Evolutionary conservation across 2,329 filamentous ascomycete species (phyloP).

Genomic region (Fusarium dlaminii): DNA sequence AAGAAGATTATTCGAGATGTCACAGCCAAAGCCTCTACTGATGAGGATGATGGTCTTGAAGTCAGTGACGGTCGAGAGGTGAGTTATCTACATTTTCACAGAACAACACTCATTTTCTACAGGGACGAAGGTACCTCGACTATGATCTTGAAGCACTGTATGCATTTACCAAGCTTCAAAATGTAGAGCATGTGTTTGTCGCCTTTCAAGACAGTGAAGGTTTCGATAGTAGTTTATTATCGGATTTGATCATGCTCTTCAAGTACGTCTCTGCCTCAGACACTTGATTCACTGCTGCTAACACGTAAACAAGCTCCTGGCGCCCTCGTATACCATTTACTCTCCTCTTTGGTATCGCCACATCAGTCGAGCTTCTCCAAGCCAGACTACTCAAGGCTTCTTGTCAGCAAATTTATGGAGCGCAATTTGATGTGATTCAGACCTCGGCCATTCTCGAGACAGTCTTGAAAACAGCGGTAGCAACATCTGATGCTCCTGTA

Average conservation of each 20-base stretch:
- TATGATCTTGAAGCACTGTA: slow-evolving; percentile 81
- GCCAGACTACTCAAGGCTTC: slow-evolving; percentile 76
- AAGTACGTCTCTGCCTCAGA: slow-evolving; percentile 58
- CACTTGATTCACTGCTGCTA: slow-evolving; percentile 30
- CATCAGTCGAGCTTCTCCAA: slow-evolving; percentile 82
- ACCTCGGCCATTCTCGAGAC: slow-evolving; percentile 76
- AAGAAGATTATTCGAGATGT: slow-evolving; percentile 78
- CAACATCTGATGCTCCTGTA: slow-evolving; percentile 64
- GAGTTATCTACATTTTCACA: slow-evolving; percentile 34
- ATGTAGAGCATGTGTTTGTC: slow-evolving; percentile 70
- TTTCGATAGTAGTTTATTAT: slow-evolving; percentile 77
- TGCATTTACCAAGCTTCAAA: slow-evolving; percentile 64
- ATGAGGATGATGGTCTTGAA: slow-evolving; percentile 67
- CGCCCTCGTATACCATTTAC: slow-evolving; percentile 79
- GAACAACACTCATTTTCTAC: slow-evolving; percentile 25
- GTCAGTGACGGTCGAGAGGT: slow-evolving; percentile 59
- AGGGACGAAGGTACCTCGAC: slow-evolving; percentile 74
- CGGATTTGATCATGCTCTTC: slow-evolving; percentile 75
- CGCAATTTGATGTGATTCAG: slow-evolving; percentile 81
- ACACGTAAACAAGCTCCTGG: slow-evolving; percentile 64
- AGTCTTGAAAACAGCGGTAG: slow-evolving; percentile 73
- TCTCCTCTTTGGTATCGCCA: slow-evolving; percentile 81
- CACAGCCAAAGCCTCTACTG: slow-evolving; percentile 58
- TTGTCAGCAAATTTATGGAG: slow-evolving; percentile 72
- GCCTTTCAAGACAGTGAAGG: slow-evolving; percentile 85